Evolutionary conservation across 2,329 filamentous ascomycete genomes (phyloP), one percentile per base, ranked within the genome.

Genomic region (Fusarium camptoceras): DNA sequence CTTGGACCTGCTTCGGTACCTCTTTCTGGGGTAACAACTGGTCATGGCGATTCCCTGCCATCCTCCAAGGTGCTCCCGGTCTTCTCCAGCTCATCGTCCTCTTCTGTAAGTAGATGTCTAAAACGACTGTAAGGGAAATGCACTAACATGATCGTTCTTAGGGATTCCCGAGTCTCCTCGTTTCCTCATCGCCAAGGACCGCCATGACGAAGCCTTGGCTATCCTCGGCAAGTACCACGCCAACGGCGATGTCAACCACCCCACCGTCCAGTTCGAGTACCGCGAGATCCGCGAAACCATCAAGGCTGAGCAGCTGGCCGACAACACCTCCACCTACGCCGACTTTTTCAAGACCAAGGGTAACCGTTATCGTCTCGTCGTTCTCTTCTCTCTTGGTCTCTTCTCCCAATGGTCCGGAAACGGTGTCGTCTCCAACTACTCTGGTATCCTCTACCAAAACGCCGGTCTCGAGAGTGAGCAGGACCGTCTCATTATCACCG

Each of bases 381-480:
- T 92, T 54, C 82, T 91, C 46, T 77, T 90, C 48, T 90, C 87
- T 1, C 83, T 92, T 14, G 89, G 88, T 71, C 79, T 91, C 71
- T 90, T 91, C 75, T 90, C 88, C 0, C 89, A 92, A 77, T 91
- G 89, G 80, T 88, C 86, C 50, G 89, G 90, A 31, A 92, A 91
- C 73, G 89, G 87, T 20, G 80, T 92, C 4, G 87, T 92, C 73
- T 88, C 85, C 64, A 91, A 91, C 79, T 91, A 91, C 77, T 88
- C 89, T 72, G 86, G 88, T 58, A 82, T 84, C 56, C 84, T 92
- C 68, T 90, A 90, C 78, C 79, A 83, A 31, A 85, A 85, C 44
- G 88, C 88, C 44, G 89, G 89, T 37, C 89, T 91, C 73, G 85
- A 72, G 1, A 80, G 84, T 34, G 82, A 87, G 74, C 84, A 85